Conservation (phyloP, 306 rosid genomes). For the Acacia acuminata region DNA sequence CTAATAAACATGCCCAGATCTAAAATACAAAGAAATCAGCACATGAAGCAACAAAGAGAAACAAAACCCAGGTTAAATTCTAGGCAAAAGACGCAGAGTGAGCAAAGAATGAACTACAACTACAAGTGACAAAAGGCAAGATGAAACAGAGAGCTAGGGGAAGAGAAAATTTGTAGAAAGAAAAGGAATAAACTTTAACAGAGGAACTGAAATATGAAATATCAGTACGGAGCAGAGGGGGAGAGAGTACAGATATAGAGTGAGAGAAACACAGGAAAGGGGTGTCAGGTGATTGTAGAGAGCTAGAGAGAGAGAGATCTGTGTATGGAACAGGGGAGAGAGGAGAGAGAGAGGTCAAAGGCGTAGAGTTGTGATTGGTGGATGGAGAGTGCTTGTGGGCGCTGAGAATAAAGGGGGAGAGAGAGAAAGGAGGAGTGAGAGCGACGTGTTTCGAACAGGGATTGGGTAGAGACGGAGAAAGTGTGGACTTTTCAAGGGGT, state of each 20-base stretch:
- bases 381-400: conserved; percentile 49
- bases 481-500: not conserved
- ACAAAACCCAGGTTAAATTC: conserved; percentile 39
- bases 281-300: conserved; percentile 32
- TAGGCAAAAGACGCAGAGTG: conserved; percentile 8
- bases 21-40: conserved; percentile 22
- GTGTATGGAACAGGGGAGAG: conserved; percentile 49
- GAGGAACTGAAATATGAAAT: not conserved
- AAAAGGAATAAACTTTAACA: conserved; percentile 5
- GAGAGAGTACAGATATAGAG: conserved; percentile 17
- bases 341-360: conserved; percentile 45
- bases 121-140: not conserved
- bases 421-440: not conserved
- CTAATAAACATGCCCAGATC: conserved; percentile 52
- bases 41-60: not conserved
- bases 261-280: conserved; percentile 21
- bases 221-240: conserved; percentile 11
- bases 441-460: conserved; percentile 34
- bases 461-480: conserved; percentile 14
- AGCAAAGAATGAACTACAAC: not conserved
- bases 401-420: conserved; percentile 11
- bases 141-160: not conserved
- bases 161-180: conserved; percentile 16
- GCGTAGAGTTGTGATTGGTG: conserved; percentile 81
- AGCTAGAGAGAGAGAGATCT: conserved; percentile 49